Evolutionary conservation across 176 grass and related monocot species (phyloP).

Genomic region (Aegilops sharonensis): DNA sequence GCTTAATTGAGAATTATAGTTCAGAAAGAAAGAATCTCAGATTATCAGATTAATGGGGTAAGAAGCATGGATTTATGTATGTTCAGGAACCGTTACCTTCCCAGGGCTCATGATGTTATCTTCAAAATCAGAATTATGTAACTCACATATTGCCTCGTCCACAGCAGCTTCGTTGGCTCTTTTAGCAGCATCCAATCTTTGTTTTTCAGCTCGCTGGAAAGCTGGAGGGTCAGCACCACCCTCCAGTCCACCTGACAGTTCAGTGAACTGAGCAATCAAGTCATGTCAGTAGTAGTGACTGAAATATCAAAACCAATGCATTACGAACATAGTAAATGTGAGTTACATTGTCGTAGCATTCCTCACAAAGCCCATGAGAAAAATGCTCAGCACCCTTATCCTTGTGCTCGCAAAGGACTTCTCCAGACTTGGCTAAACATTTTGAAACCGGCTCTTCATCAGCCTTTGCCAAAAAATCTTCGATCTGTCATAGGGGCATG

Average conservation of each 20-base stretch:
- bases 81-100: conserved; percentile 32
- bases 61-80: not conserved
- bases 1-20: not conserved
- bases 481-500: conserved; percentile 53
- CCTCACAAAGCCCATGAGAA: conserved; percentile 93
- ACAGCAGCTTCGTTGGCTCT: conserved; percentile 27
- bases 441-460: conserved; percentile 54
- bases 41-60: not conserved
- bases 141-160: conserved; percentile 27
- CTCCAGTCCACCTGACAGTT: conserved; percentile 82
- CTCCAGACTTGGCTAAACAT: conserved; percentile 49
- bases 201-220: conserved; percentile 82
- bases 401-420: conserved; percentile 86
- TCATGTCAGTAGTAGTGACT: conserved; percentile 29
- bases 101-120: conserved; percentile 5
- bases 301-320: conserved; percentile 13
- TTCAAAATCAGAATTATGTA: conserved; percentile 36
- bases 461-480: conserved; percentile 75
- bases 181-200: conserved; percentile 52
- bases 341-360: conserved; percentile 80
- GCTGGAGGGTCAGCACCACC: conserved; percentile 84
- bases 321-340: not conserved
- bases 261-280: conserved; percentile 55
- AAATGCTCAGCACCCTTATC: conserved; percentile 54
- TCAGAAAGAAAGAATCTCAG: conserved; percentile 4